Evolutionary conservation across 257 asterid species (phyloP), one percentile per base, ranked within the genome.

Genomic region (Capsicum pubescens): DNA sequence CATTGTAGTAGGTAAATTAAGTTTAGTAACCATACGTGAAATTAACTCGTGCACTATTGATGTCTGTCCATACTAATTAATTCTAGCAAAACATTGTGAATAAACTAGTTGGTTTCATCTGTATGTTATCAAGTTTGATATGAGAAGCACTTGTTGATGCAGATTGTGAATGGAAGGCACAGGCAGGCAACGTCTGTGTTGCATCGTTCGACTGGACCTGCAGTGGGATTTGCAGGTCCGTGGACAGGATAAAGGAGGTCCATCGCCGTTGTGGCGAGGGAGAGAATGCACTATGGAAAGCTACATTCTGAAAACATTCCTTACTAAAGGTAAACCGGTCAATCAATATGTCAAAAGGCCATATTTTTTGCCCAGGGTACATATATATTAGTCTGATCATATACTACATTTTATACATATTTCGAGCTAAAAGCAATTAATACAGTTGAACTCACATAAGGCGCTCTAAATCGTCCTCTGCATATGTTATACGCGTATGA

Each of bases 161-260:
- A 93, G 98, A 95, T 69, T 95, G 98, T 82, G 95, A 91, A 84
- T 95, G 97, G 98, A 95, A 93, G 85, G 98, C 95, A n/a, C 97
- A 92, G 71, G 98, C 98, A 2, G 97, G 98, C 84, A 95, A 95
- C 70, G 32, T 77, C 1, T 95, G 98, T 39, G 93, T 93, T 61
- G 98, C 98, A 57, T 95, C 98, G 1, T 93, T 93, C 7, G 98
- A 95, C 60, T 95, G 98, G 98, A 92, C 87, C 84, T 95, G 98
- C 81, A 95, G 98, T 68, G 98, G 98, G 77, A 95, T 95, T 66
- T 95, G 98, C 87, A 88, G 92, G 69, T 92, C 98, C 4, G 97
- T 87, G 1, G 97, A 91, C 58, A 88, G 95, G 86, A 92, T 95
- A 60, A 92, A 92, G 81, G 98, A 95, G 82, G 97, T 95, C 35